Evolutionary conservation across 1,139 yeast genomes (phyloP).

Genomic region (Pichia sp.): DNA sequence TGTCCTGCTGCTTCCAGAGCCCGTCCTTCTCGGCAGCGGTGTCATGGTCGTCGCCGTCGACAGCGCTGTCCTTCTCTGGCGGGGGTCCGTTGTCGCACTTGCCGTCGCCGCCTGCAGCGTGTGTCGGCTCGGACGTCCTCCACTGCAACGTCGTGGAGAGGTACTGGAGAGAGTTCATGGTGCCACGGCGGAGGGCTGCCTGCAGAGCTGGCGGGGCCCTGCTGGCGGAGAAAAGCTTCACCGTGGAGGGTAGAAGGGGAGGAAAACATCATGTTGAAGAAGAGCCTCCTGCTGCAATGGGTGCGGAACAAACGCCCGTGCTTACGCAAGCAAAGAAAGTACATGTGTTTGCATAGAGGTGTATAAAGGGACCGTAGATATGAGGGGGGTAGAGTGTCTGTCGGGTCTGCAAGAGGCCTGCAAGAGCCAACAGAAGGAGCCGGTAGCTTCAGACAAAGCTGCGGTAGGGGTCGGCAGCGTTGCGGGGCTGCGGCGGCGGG

Average conservation of each 20-base stretch:
- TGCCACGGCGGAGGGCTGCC: neutral
- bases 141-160: neutral
- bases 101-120: neutral
- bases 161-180: conserved; percentile 4
- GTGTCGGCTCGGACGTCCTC: neutral
- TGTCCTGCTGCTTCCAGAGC: neutral
- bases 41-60: neutral
- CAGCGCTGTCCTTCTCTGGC: neutral
- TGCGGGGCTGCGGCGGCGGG: neutral
- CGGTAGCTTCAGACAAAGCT: neutral
- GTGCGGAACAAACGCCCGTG: too few species aligned
- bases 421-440: neutral
- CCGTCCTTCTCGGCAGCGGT: neutral
- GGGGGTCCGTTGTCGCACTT: neutral
- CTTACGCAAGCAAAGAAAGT: too few species aligned
- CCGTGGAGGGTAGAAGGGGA: too few species aligned
- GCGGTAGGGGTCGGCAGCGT: neutral
- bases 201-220: neutral
- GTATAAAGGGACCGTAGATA: too few species aligned
- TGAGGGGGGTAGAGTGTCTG: too few species aligned
- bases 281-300: too few species aligned
- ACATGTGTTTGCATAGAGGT: too few species aligned
- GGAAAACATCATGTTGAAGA: too few species aligned
- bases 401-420: too few species aligned
- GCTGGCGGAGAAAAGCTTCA: neutral